Conservation (phyloP, 192 early-diverging fungal species). For the Entophlyctis luteolus region DNA sequence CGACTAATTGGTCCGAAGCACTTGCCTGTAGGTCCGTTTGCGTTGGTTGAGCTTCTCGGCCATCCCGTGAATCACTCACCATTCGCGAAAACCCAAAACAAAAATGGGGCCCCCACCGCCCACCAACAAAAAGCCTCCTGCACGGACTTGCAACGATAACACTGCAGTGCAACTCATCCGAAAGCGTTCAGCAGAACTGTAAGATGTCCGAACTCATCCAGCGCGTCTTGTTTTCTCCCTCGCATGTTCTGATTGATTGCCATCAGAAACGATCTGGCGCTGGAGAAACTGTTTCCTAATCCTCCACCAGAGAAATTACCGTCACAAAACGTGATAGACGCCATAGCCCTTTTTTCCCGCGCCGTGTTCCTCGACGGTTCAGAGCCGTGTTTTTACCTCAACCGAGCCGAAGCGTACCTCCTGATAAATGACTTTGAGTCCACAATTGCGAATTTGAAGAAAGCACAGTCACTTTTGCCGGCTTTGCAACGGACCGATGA, state of each 20-base stretch:
- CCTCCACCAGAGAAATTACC: too few relatives aligned
- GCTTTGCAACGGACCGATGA: background rate
- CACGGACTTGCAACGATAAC: too few relatives aligned
- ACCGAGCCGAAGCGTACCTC: slow-evolving; percentile 43
- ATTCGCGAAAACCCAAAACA: too few relatives aligned
- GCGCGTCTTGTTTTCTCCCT: too few relatives aligned
- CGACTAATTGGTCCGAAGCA: slow-evolving; percentile 72
- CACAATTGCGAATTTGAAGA: slow-evolving; percentile 37
- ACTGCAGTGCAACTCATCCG: too few relatives aligned
- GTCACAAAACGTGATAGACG: slow-evolving; percentile 1
- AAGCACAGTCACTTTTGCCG: background rate
- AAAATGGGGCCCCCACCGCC: too few relatives aligned
- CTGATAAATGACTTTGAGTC: slow-evolving; percentile 32
- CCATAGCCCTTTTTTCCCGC: slow-evolving; percentile 34
- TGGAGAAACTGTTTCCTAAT: background rate
- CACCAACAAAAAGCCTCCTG: too few relatives aligned
- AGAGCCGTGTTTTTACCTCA: slow-evolving; percentile 39
- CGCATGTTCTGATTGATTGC: too few relatives aligned
- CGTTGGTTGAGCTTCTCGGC: background rate
- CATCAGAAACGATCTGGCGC: slow-evolving; percentile 7
- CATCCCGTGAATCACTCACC: too few relatives aligned
- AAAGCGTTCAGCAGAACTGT: too few relatives aligned
- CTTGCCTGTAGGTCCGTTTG: slow-evolving; percentile 8
- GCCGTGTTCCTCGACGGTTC: slow-evolving; percentile 36
- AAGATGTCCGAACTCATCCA: too few relatives aligned